Conservation (phyloP, 1,284 basidiomycete species). For the Cutaneotrichosporon daszewskae region DNA sequence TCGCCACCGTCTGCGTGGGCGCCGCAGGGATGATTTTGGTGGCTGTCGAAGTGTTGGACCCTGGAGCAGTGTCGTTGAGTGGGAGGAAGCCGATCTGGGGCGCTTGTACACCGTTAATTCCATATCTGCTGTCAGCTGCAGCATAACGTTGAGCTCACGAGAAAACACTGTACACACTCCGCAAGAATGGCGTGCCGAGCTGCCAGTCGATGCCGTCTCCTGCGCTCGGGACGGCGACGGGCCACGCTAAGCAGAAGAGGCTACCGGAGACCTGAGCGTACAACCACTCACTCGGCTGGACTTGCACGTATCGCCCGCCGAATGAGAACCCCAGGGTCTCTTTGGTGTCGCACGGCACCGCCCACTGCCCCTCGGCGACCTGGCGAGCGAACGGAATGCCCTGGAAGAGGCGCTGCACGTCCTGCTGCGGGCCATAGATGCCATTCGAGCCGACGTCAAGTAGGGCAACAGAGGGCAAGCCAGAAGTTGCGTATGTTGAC, state of each 20-base stretch:
- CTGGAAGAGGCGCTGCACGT: slow-evolving; percentile 64
- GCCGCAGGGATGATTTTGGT: slow-evolving; percentile 12
- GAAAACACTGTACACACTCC: slow-evolving; percentile 74
- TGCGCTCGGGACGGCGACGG: slow-evolving; percentile 60
- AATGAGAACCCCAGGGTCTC: slow-evolving; percentile 66
- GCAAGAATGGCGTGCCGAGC: slow-evolving; percentile 72
- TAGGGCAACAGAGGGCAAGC: slow-evolving; percentile 61
- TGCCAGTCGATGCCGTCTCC: slow-evolving; percentile 82
- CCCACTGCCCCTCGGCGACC: slow-evolving; percentile 68
- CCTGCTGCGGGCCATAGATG: slow-evolving; percentile 72
- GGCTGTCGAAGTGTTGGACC: background rate
- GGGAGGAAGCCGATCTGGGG: slow-evolving; percentile 43
- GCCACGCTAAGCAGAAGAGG: slow-evolving; percentile 74
- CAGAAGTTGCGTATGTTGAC: slow-evolving; percentile 61
- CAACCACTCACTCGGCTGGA: slow-evolving; percentile 76
- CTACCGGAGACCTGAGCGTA: slow-evolving; percentile 65
- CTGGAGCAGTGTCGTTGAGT: slow-evolving; percentile 12
- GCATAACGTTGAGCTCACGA: no score
- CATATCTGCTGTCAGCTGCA: no score
- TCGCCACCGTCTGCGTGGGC: slow-evolving; percentile 53
- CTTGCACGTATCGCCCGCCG: slow-evolving; percentile 57
- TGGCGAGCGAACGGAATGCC: slow-evolving; percentile 63
- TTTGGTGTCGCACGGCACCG: slow-evolving; percentile 67
- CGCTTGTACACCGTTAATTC: slow-evolving; percentile 36
- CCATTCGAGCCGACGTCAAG: slow-evolving; percentile 74